Evolutionary conservation across 2,329 filamentous ascomycete species (phyloP).

Genomic region (Ceratocystis ficicola): DNA sequence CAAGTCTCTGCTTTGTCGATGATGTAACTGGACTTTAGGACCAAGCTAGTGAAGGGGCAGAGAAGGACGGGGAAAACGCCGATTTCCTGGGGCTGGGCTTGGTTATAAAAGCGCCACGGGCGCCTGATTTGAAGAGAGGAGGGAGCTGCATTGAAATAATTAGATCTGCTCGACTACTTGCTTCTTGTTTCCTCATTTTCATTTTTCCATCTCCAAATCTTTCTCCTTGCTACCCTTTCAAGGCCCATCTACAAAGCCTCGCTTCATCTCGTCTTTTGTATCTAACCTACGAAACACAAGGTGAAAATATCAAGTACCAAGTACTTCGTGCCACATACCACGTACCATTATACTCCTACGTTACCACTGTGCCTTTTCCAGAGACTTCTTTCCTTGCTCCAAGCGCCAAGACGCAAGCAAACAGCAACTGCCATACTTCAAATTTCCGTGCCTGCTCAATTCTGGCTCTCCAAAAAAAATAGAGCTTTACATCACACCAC

Average conservation of each 20-base stretch:
- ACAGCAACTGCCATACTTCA: neutral
- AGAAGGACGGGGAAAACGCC: neutral
- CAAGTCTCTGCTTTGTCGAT: neutral
- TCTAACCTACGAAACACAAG: no score
- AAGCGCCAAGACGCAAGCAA: neutral
- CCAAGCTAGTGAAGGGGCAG: neutral
- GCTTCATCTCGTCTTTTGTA: no score
- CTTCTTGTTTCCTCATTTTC: neutral
- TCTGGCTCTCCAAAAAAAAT: conserved; percentile 11
- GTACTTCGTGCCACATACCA: neutral
- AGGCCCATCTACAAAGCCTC: no score
- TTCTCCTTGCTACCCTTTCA: no score
- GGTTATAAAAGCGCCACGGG: conserved; percentile 1
- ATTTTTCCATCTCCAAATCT: no score
- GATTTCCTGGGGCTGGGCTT: neutral
- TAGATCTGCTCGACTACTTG: neutral
- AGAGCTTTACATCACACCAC: conserved; percentile 7
- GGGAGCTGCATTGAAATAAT: neutral
- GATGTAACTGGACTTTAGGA: conserved; percentile 5
- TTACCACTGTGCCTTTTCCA: neutral
- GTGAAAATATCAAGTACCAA: neutral
- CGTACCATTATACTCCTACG: no score
- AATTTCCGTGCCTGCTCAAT: neutral
- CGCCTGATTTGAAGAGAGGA: neutral
- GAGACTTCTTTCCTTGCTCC: neutral